Conservation (phyloP, 1,284 basidiomycete genomes). For the Xerocomus alliaceus region DNA sequence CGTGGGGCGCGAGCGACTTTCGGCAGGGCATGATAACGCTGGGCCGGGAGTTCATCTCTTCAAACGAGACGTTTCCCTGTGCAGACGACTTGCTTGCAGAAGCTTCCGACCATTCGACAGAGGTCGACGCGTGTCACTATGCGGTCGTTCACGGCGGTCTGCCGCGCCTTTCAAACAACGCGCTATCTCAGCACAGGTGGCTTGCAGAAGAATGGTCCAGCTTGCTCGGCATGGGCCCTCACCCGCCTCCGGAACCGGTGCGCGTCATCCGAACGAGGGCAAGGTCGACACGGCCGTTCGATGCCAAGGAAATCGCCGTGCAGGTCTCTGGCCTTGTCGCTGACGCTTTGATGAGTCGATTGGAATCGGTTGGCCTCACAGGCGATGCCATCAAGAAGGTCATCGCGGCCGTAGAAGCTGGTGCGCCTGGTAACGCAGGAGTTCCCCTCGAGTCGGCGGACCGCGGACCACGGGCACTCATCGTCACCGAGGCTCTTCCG, state of each 20-base stretch:
- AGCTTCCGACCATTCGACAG: slow-evolving; percentile 6
- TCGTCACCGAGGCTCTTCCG: too few relatives aligned
- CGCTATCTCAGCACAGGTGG: not conserved
- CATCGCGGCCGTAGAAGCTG: too few relatives aligned
- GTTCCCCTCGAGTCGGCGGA: too few relatives aligned
- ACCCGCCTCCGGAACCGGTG: not conserved
- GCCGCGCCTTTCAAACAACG: not conserved
- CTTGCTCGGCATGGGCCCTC: not conserved
- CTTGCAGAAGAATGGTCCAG: not conserved
- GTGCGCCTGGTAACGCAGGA: too few relatives aligned
- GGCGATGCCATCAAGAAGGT: too few relatives aligned
- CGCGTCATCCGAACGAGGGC: not conserved
- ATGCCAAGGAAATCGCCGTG: not conserved
- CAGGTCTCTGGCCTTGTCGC: not conserved
- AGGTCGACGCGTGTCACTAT: not conserved
- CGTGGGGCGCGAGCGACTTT: slow-evolving; percentile 10
- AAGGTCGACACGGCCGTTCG: not conserved
- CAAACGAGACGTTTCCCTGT: not conserved
- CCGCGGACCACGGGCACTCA: too few relatives aligned
- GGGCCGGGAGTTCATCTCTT: not conserved
- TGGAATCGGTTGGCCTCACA: not conserved
- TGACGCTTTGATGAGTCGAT: not conserved
- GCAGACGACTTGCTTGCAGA: slow-evolving; percentile 11
- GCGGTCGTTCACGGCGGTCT: not conserved
- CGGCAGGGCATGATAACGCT: slow-evolving; percentile 7